These are phyloP conservation scores for Rhodamnia rubescens DNA, from an alignment of 345 rosid genomes.

Conservation along the genomic window DNA sequence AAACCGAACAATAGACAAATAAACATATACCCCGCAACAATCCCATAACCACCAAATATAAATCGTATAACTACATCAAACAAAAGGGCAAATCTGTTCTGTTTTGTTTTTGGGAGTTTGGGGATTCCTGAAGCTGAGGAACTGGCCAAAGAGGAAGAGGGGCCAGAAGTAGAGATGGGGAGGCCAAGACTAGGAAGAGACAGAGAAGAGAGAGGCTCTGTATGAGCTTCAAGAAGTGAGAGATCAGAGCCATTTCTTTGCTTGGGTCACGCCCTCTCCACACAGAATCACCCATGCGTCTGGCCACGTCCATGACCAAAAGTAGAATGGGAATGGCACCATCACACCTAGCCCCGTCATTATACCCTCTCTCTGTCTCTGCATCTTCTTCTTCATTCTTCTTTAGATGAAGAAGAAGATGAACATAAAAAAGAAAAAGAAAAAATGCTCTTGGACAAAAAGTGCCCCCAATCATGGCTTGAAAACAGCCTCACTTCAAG, in stretches of 20 bases:
- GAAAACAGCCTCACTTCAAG: too few relatives aligned
- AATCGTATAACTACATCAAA: not conserved
- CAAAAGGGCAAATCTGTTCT: not conserved
- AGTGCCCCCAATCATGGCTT: too few relatives aligned
- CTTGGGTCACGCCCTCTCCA: conserved; percentile 56
- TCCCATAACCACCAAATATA: too few relatives aligned
- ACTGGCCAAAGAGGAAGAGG: conserved; percentile 72
- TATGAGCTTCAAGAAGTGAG: conserved; percentile 60
- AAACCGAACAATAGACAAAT: not conserved
- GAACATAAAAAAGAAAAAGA: too few relatives aligned
- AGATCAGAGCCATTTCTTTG: conserved; percentile 57
- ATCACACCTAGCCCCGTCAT: conserved; percentile 49
- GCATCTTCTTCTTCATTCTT: too few relatives aligned
- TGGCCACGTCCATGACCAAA: conserved; percentile 63
- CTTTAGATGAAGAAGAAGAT: too few relatives aligned
- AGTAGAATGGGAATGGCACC: conserved; percentile 70
- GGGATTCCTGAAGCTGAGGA: conserved; percentile 75
- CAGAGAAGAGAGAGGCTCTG: conserved; percentile 66
- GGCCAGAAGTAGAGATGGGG: conserved; percentile 87
- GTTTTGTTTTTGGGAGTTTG: not conserved
- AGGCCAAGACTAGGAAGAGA: conserved; percentile 65
- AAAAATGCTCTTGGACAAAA: too few relatives aligned
- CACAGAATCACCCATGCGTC: conserved; percentile 70
- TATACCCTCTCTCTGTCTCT: conserved; percentile 30
- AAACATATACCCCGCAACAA: not conserved